Base-by-base conservation (phyloP, 2,329 filamentous ascomycete species). In the Xylariaceae sp. region DNA sequence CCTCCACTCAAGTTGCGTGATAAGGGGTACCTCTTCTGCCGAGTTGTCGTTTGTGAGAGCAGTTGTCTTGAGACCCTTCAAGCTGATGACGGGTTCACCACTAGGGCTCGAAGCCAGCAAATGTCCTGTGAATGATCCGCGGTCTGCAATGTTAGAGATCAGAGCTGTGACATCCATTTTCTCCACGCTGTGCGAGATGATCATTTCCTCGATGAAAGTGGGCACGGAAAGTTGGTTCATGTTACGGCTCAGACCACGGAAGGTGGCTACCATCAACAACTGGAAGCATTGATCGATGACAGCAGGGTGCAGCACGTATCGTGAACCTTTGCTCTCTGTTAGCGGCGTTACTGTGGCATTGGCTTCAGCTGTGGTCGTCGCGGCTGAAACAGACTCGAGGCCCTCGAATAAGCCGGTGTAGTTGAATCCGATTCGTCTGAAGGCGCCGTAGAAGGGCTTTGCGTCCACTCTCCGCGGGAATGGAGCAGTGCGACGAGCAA, bases 131-230 rank as follows among this genome's bases (percentile, higher is more conserved):
- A 52, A 39, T n/a, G 30, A 52, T 15, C 51, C 51, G 11, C 35
- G 23, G 11, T 45, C 42, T 39, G 13, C 23, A 35, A 52, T n/a
- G 11, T 17, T 52, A 2, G 11, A 8, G 23, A 52, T 30, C 34
- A 13, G 4, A 37, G 30, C 51, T 13, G n/a, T 39, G 34, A 52
- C 13, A 11, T 52, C 8, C 10, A 37, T 15, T 4, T 52, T 35
- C n/a, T 23, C 34, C 17, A n/a, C 15, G 35, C 23, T 52, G 11
- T 15, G 51, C 4, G 23, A 52, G 8, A 52, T 17, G 11, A 52
- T 17, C 35, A 52, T 52, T 13, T 52, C 51, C 51, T 52, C 51
- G 30, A 52, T 52, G 51, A 52, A 52, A 7, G 51, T 52, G 7
- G 51, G 51, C n/a, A 52, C 35, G 2, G 51, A 30, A n/a, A 52